Evolutionary conservation across 1,284 basidiomycete genomes (phyloP).

Genomic region (Apiotrichum mycotoxinovorans): DNA sequence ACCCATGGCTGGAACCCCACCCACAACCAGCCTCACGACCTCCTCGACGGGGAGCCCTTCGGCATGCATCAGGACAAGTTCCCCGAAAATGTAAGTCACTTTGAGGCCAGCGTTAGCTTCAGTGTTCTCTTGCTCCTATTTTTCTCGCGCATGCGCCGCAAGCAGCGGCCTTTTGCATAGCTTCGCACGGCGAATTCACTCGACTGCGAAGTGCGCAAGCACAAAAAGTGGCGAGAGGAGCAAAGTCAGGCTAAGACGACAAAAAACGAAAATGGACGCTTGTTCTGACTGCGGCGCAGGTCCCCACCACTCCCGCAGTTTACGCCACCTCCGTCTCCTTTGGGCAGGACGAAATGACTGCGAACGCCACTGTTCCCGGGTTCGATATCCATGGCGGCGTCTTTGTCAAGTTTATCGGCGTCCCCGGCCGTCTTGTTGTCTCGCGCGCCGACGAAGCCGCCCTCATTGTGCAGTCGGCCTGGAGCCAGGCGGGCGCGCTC

Average conservation of each 20-base stretch:
- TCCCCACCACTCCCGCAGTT: background rate
- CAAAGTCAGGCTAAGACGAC: background rate
- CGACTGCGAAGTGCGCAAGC: background rate
- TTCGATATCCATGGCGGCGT: conserved; percentile 6
- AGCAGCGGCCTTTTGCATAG: too few relatives aligned
- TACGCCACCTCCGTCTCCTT: background rate
- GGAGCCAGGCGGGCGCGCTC: conserved; percentile 8
- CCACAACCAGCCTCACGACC: too few relatives aligned
- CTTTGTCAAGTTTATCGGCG: conserved; percentile 16
- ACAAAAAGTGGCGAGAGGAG: background rate
- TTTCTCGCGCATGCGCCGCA: too few relatives aligned
- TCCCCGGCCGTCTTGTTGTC: conserved; percentile 20
- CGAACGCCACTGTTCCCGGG: conserved; percentile 25
- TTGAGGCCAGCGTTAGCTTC: too few relatives aligned
- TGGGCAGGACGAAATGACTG: conserved; percentile 6
- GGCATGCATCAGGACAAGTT: too few relatives aligned
- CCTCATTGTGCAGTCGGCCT: conserved; percentile 26
- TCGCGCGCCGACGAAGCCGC: conserved; percentile 16
- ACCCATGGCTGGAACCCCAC: too few relatives aligned
- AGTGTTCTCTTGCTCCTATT: too few relatives aligned
- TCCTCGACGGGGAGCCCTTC: too few relatives aligned
- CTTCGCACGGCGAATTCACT: background rate
- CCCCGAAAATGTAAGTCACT: too few relatives aligned
- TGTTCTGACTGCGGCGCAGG: conserved; percentile 1
- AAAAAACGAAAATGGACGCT: background rate